Base-by-base conservation (phyloP, 1,139 yeast genomes). In the Candida sanyaensis region DNA sequence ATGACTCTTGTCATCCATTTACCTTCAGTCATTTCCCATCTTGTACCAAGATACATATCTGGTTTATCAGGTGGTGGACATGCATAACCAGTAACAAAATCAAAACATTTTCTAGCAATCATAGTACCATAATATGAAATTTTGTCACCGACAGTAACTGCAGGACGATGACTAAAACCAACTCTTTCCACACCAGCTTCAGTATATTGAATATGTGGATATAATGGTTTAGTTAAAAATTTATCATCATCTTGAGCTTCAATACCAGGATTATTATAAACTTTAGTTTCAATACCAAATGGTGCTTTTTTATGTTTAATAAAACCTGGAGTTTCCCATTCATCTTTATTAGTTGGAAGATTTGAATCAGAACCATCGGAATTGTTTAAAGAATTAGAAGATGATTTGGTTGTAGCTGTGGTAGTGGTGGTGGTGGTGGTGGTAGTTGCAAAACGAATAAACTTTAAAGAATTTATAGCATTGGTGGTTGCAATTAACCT, bases 1-100 rank as follows among this genome's bases (percentile, higher is more conserved):
- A 86, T 80, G 50, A 79, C 69, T 48, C 93, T 65, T n/a, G 84
- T 80, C 47, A 86, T 59, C 92, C 92, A 86, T 59, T 83, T 81
- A 45, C 70, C 71, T 36, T 79, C 81, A 2, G 86, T 82, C 88
- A 86, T 82, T 41, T 67, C 70, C 55, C 73, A 81, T 50, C 81
- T 63, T 1, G 78, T 72, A 3, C 81, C 82, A 47, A 73, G 69
- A 50, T 66, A 65, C 46, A 73, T 71, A 9, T 66, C 57, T 9
- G 29, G 42, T 17, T n/a, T 70, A 67, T 23, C 61, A 63, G 39
- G 58, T 50, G 24, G 62, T 6, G 85, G 81, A 52, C 81, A 83
- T 49, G 71, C 78, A 66, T 86, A 86, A 2, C 91, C 90, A 0
- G 92, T 85, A 40, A 74, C 78, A 34, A 77, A 62, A 61, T 86